These are phyloP conservation scores for Geosmithia putterillii DNA, from an alignment of 2,329 filamentous ascomycete species.

Conservation along the genomic window DNA sequence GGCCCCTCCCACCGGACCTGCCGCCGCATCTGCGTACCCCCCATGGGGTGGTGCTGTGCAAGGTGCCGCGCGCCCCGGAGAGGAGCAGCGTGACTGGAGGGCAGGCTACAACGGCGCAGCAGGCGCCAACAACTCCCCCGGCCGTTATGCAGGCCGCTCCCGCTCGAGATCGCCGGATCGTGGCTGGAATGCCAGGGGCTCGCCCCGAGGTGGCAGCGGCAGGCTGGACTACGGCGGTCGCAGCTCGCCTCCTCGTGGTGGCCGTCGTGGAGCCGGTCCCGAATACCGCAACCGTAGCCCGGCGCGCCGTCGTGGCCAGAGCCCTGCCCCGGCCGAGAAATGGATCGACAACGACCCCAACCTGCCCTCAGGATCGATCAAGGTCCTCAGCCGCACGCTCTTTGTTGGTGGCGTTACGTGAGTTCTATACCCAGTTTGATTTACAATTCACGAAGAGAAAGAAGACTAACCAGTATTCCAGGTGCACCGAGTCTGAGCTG, in stretches of 20 bases:
- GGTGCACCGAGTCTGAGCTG: conserved; percentile 69
- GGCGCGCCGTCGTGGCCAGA: conserved; percentile 52
- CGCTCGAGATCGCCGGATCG: conserved; percentile 71
- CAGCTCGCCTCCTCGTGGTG: conserved; percentile 49
- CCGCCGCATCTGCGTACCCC: conserved; percentile 28
- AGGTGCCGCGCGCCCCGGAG: conserved; percentile 15
- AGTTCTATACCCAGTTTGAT: conserved; percentile 23
- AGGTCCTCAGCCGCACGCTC: conserved; percentile 86
- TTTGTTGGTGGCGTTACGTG: conserved; percentile 93
- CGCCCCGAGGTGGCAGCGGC: conserved; percentile 48
- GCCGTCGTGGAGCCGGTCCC: conserved; percentile 42
- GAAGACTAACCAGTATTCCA: conserved; percentile 15
- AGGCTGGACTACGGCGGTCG: conserved; percentile 69
- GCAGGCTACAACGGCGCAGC: conserved; percentile 39
- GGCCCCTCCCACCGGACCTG: conserved; percentile 23
- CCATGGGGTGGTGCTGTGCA: conserved; percentile 17
- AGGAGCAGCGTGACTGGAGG: conserved; percentile 39
- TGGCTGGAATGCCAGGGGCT: conserved; percentile 54
- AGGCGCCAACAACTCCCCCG: conserved; percentile 48
- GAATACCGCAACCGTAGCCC: conserved; percentile 88
- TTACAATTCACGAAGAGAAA: conserved; percentile 4
- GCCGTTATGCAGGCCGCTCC: conserved; percentile 49
- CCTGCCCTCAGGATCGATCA: conserved; percentile 68
- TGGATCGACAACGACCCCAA: conserved; percentile 69
- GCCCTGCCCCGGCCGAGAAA: conserved; percentile 44